A percentile compares a stretch with the other conserved stretches of the same genome.
Evolutionary conservation across 805 yeast species (phyloP).

Genomic region (Kodamaea lidongshanica): DNA sequence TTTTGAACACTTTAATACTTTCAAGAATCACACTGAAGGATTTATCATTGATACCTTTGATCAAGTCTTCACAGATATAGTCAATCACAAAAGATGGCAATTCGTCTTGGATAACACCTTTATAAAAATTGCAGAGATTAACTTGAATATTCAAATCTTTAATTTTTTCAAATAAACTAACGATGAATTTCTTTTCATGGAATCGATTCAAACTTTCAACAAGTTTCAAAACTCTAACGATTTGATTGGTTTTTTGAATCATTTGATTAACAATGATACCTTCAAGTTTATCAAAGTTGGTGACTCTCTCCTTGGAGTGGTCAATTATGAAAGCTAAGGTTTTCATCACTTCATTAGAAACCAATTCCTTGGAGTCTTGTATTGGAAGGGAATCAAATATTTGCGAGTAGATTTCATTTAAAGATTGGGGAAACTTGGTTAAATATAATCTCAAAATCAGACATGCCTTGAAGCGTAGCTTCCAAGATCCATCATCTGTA

Average conservation of each 20-base stretch:
- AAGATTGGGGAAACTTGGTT: conserved; percentile 27
- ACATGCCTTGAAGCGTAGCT: conserved; percentile 49
- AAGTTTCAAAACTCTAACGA: conserved; percentile 20
- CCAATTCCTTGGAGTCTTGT: conserved; percentile 43
- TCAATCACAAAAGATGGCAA: conserved; percentile 16
- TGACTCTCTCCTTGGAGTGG: conserved; percentile 10
- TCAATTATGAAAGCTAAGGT: conserved; percentile 39
- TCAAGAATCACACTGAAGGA: conserved; percentile 25
- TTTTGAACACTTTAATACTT: conserved; percentile 18
- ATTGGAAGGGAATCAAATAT: conserved; percentile 25
- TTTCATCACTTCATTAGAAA: conserved; percentile 43
- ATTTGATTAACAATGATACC: conserved; percentile 12
- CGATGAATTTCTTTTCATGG: conserved; percentile 13
- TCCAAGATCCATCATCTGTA: conserved; percentile 50
- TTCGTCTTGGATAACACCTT: conserved; percentile 15
- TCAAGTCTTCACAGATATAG: conserved; percentile 20
- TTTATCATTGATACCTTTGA: conserved; percentile 17
- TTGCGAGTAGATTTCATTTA: conserved; percentile 28
- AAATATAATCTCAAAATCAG: conserved; percentile 35
- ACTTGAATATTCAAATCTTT: conserved; percentile 16
- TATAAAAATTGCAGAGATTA: conserved; percentile 24
- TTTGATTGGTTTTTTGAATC: conserved; percentile 17
- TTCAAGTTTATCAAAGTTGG: conserved; percentile 13
- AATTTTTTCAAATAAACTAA: conserved; percentile 14
- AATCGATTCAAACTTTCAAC: conserved; percentile 24